phyloP scores from a whole-genome alignment of 1,284 basidiomycete genomes.

The Puccinia novopanici region DNA sequence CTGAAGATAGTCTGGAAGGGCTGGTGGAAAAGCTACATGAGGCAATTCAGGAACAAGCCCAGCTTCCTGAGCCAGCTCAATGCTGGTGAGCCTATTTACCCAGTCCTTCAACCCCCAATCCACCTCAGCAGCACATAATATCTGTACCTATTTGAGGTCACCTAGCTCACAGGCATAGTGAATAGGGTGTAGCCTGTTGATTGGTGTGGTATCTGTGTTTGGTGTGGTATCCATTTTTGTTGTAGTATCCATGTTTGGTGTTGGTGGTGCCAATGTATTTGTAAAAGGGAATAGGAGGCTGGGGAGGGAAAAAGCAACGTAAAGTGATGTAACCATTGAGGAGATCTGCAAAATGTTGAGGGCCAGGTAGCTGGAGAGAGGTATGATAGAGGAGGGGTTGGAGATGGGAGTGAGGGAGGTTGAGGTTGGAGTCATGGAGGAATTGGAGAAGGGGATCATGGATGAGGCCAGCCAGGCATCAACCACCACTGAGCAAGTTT shows the following conservation, averaged over 20 bases:
- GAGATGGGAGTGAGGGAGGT: neutral
- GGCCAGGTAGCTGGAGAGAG: neutral
- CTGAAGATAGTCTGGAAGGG: too few relatives aligned
- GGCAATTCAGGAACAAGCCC: too few relatives aligned
- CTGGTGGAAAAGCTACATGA: too few relatives aligned
- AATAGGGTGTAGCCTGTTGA: slow-evolving; percentile 32
- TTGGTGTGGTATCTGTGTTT: too few relatives aligned
- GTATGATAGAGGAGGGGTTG: neutral
- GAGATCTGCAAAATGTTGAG: neutral
- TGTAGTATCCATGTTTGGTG: too few relatives aligned
- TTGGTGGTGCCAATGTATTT: neutral
- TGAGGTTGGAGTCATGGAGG: too few relatives aligned
- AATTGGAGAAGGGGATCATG: neutral
- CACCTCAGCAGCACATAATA: neutral
- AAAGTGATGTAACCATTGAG: neutral
- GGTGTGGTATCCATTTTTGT: too few relatives aligned
- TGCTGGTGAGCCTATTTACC: slow-evolving; percentile 8
- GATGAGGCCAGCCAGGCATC: too few relatives aligned
- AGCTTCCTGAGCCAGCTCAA: slow-evolving; percentile 32
- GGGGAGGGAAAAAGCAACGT: neutral
- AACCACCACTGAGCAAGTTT: too few relatives aligned
- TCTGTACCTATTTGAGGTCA: slow-evolving; percentile 3
- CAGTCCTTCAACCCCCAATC: slow-evolving; percentile 13
- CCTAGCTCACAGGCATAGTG: slow-evolving; percentile 32
- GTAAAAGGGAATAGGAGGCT: neutral